Conservation (phyloP, 164 flowering plant species). For the Umbellularia californica region DNA sequence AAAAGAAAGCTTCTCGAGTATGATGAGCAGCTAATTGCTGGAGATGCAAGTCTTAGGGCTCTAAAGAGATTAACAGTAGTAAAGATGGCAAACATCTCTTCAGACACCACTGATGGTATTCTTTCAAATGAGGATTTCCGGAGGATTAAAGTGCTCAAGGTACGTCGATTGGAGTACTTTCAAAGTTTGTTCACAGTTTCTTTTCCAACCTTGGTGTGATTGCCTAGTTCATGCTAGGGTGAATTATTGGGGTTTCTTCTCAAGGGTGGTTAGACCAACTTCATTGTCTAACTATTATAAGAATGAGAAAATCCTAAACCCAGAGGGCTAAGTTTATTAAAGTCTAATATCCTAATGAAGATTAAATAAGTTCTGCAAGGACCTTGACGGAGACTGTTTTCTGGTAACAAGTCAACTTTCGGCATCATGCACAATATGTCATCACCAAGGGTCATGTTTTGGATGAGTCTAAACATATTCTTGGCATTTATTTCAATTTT, state of each 20-base stretch:
- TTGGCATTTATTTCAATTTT: neutral
- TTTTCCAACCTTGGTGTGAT: neutral
- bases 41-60: slow-evolving; percentile 72
- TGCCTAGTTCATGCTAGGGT: neutral
- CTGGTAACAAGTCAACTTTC: neutral
- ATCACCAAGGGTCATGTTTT: neutral
- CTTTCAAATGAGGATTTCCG: slow-evolving; percentile 87
- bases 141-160: slow-evolving; percentile 76
- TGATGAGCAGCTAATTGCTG: slow-evolving; percentile 47
- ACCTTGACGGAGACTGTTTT: neutral
- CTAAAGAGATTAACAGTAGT: slow-evolving; percentile 61
- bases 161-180: slow-evolving; percentile 15
- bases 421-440: neutral
- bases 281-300: neutral
- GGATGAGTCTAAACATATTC: too few relatives aligned
- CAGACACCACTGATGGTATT: slow-evolving; percentile 53
- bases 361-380: neutral
- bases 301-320: neutral
- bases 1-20: slow-evolving; percentile 72
- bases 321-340: neutral
- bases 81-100: slow-evolving; percentile 21
- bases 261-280: neutral
- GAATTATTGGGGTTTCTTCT: neutral
- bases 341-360: neutral
- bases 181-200: neutral